phyloP scores from a whole-genome alignment of 768 basidiomycete genomes.

The Suillus spraguei region DNA sequence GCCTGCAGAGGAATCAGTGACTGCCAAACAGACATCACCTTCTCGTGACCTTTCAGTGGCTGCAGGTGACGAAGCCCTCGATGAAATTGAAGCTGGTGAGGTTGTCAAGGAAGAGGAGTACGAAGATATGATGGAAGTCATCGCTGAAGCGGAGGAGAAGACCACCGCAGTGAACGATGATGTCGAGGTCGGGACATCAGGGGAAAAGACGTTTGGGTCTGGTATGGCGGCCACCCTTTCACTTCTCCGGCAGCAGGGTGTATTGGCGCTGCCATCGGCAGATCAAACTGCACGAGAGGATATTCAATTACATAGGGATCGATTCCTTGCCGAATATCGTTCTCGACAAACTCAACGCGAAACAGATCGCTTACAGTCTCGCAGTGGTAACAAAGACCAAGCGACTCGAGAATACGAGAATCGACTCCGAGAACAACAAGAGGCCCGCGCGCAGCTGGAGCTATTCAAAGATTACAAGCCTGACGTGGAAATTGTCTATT shows the following conservation, averaged over 20 bases:
- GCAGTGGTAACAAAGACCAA: constrained; percentile 88
- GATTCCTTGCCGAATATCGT: constrained; percentile 90
- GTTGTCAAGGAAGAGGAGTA: constrained; percentile 83
- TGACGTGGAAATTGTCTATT: constrained; percentile 93
- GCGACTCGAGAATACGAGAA: constrained; percentile 95
- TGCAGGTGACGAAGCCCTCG: constrained; percentile 59
- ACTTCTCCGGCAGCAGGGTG: constrained; percentile 91
- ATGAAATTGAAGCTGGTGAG: constrained; percentile 84
- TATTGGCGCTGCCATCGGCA: constrained; percentile 63
- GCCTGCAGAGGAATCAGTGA: constrained; percentile 37
- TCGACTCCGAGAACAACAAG: constrained; percentile 86
- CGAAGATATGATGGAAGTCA: constrained; percentile 74
- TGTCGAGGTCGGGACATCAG: constrained; percentile 58
- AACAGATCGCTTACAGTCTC: constrained; percentile 70
- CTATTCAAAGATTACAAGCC: constrained; percentile 95
- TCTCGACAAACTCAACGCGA: constrained; percentile 77
- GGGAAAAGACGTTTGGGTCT: constrained; percentile 77
- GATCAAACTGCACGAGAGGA: constrained; percentile 79
- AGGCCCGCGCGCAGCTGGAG: constrained; percentile 79
- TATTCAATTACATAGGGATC: constrained; percentile 80
- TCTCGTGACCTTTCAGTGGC: constrained; percentile 60
- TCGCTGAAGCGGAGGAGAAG: constrained; percentile 58
- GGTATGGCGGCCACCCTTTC: constrained; percentile 90
- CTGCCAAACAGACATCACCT: constrained; percentile 39
- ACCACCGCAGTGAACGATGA: constrained; percentile 35